These are phyloP conservation scores for Phytophthora capsici DNA, from an alignment of 352 stramenopile species.

Conservation along the genomic window DNA sequence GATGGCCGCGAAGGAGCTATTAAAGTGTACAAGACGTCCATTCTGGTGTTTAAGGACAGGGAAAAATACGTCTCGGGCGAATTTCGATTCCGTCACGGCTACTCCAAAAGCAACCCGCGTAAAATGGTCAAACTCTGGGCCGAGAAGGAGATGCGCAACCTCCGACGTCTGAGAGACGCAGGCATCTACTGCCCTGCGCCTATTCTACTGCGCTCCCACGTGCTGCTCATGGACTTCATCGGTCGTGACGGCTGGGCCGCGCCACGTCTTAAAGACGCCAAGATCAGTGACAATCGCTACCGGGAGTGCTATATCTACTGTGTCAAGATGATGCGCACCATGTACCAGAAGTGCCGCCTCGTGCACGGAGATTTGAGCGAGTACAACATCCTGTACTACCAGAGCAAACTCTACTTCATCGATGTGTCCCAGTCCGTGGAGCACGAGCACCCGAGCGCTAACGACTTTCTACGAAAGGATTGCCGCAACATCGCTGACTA, in stretches of 20 bases:
- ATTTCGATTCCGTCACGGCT: conserved; percentile 97
- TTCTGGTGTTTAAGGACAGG: conserved; percentile 99
- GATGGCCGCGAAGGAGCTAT: conserved; percentile 82
- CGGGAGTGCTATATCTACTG: conserved; percentile 95
- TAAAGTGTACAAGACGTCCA: conserved; percentile 89
- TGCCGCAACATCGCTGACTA: conserved; percentile 98
- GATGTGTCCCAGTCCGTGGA: conserved; percentile 99
- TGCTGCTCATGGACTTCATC: conserved; percentile 99
- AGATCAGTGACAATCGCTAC: conserved; percentile 90
- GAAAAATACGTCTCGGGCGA: conserved; percentile 99
- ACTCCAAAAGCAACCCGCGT: conserved; percentile 96
- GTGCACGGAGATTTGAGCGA: conserved; percentile 99
- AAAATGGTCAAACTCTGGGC: conserved; percentile 99
- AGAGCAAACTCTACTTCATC: conserved; percentile 97
- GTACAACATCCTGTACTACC: conserved; percentile 99
- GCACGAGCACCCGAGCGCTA: conserved; percentile 96
- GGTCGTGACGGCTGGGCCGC: conserved; percentile 95
- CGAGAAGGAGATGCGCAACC: conserved; percentile 99
- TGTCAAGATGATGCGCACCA: conserved; percentile 96
- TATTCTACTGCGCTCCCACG: conserved; percentile 96
- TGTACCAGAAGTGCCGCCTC: conserved; percentile 97
- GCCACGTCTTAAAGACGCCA: conserved; percentile 95
- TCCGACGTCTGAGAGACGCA: conserved; percentile 91
- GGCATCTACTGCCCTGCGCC: conserved; percentile 93
- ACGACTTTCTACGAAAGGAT: conserved; percentile 99